Conservation (phyloP, 176 grass and related monocot species). For the Aegilops speltoides region DNA sequence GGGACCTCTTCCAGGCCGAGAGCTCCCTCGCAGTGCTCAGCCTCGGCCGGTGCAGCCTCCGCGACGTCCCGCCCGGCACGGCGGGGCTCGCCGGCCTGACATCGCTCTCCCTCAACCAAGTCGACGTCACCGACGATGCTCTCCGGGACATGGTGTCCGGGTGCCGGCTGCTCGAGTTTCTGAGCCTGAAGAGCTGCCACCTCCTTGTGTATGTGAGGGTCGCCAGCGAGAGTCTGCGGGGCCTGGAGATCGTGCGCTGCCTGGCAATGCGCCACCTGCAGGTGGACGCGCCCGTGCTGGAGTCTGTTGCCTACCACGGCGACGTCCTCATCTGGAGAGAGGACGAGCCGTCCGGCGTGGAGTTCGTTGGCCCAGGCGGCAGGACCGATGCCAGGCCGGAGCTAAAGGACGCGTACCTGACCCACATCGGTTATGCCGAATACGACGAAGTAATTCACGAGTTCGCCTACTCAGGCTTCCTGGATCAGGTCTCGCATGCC, state of each 20-base stretch:
- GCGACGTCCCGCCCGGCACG: not conserved
- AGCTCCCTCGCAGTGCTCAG: constrained; percentile 40
- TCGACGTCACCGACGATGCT: constrained; percentile 28
- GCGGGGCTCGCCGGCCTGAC: constrained; percentile 28
- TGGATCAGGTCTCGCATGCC: constrained; percentile 37
- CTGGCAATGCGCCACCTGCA: not conserved
- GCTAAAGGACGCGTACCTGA: constrained; percentile 41
- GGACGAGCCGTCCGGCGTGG: not conserved
- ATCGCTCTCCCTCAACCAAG: constrained; percentile 35
- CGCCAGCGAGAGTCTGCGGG: constrained; percentile 32
- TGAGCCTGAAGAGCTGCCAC: constrained; percentile 45
- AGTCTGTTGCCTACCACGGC: constrained; percentile 49
- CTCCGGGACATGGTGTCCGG: constrained; percentile 15
- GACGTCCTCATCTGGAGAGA: not conserved
- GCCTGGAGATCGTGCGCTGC: constrained; percentile 39
- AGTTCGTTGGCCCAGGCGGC: not conserved
- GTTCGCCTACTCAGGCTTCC: not conserved
- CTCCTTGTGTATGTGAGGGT: constrained; percentile 7
- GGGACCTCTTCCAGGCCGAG: constrained; percentile 9
- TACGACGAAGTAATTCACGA: not conserved
- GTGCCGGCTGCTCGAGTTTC: constrained; percentile 37
- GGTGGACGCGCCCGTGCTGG: constrained; percentile 27
- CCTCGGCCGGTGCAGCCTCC: constrained; percentile 39
- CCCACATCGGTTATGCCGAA: not conserved
- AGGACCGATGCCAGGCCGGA: not conserved